Conservation (phyloP, 2,329 filamentous ascomycete species). For the Camptophora hylomeconis region DNA sequence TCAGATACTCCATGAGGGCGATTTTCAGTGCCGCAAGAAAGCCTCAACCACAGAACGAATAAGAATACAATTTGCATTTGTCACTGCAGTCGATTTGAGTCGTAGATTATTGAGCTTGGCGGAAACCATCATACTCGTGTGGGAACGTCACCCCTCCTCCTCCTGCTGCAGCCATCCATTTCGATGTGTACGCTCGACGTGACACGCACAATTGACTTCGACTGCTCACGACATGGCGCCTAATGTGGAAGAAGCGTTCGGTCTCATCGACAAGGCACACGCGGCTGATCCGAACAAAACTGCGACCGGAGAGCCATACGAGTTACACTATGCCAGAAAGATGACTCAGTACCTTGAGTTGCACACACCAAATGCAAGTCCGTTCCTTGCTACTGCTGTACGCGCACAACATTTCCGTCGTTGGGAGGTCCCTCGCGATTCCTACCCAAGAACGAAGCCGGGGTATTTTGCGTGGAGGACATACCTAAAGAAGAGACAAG, state of each 20-base stretch:
- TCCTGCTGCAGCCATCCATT: not conserved
- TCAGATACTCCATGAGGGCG: no score
- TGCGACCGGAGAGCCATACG: conserved; percentile 47
- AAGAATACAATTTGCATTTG: no score
- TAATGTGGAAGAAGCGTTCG: conserved; percentile 36
- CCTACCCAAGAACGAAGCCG: conserved; percentile 58
- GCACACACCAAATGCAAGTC: conserved; percentile 47
- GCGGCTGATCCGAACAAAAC: conserved; percentile 50
- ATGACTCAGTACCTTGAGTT: conserved; percentile 62
- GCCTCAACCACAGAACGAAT: no score
- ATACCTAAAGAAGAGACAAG: conserved; percentile 59
- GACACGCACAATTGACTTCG: not conserved
- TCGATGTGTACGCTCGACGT: no score
- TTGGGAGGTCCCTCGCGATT: conserved; percentile 67
- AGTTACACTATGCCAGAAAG: conserved; percentile 68
- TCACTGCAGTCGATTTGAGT: no score
- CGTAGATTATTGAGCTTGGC: no score
- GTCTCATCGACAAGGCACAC: conserved; percentile 62
- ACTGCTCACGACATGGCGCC: conserved; percentile 11
- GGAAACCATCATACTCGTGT: no score
- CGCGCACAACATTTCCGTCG: conserved; percentile 74
- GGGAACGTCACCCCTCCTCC: no score
- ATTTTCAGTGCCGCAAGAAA: no score
- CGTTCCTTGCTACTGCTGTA: conserved; percentile 61
- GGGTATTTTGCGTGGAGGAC: conserved; percentile 75